These are phyloP conservation scores for Xylaria longipes DNA, from an alignment of 495 filamentous ascomycete genomes.

Conservation along the genomic window DNA sequence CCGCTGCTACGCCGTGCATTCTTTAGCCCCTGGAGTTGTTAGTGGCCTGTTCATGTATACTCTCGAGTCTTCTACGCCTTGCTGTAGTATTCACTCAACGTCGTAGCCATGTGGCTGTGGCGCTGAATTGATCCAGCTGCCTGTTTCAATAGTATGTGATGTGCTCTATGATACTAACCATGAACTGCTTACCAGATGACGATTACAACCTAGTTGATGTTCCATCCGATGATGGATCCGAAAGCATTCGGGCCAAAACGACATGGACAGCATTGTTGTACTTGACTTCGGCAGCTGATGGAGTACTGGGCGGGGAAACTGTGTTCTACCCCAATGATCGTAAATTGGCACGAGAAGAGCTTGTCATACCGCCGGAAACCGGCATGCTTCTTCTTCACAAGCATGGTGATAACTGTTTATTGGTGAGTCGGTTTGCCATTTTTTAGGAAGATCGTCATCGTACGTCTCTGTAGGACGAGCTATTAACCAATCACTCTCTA, in stretches of 20 bases:
- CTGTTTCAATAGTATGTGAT: slow-evolving; percentile 2
- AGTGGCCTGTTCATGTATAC: slow-evolving; percentile 4
- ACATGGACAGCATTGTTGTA: slow-evolving; percentile 95
- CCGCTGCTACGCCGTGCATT: neutral
- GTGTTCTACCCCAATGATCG: slow-evolving; percentile 85
- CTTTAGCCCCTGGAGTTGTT: neutral
- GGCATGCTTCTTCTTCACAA: slow-evolving; percentile 87
- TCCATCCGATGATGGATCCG: slow-evolving; percentile 76
- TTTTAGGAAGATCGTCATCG: neutral
- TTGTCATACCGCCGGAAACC: slow-evolving; percentile 74
- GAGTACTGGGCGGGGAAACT: slow-evolving; percentile 83
- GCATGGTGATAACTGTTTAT: slow-evolving; percentile 86
- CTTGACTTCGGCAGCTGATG: slow-evolving; percentile 70
- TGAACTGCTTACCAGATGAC: slow-evolving; percentile 29
- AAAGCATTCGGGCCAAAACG: slow-evolving; percentile 74
- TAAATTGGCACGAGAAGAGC: slow-evolving; percentile 61
- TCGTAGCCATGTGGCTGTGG: slow-evolving; percentile 1
- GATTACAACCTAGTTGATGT: slow-evolving; percentile 36
- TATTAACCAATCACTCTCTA: slow-evolving; percentile 11
- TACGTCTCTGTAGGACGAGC: neutral
- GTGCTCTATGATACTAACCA: slow-evolving; percentile 7
- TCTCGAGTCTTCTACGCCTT: neutral
- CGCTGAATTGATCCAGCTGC: neutral
- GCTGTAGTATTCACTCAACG: neutral
- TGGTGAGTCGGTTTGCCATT: slow-evolving; percentile 48